Percentiles rank a stretch among this genome's conserved stretches.
phyloP scores from a whole-genome alignment of 140 eudicot genomes.

The Senecio squalidus region DNA sequence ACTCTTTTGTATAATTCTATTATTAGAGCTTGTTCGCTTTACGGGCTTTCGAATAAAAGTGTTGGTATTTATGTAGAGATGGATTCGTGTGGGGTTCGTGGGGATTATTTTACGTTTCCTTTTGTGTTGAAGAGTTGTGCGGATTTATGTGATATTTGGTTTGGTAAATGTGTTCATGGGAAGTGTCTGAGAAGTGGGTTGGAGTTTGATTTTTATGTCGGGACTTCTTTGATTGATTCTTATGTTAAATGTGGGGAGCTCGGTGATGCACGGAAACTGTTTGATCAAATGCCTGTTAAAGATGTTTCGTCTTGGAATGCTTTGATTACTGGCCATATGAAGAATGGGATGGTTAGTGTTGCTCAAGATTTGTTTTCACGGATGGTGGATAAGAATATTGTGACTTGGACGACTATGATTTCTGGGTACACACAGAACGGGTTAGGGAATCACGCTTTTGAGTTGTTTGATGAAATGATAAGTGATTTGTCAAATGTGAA shows the following conservation, averaged over 20 bases:
- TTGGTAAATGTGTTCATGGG: slow-evolving; percentile 66
- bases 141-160: slow-evolving; percentile 19
- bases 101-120: slow-evolving; percentile 71
- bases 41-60: slow-evolving; percentile 22
- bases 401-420: slow-evolving; percentile 80
- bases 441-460: slow-evolving; percentile 41
- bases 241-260: slow-evolving; percentile 62
- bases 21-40: slow-evolving; percentile 50
- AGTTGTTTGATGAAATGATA: slow-evolving; percentile 59
- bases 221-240: slow-evolving; percentile 67
- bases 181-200: slow-evolving; percentile 49
- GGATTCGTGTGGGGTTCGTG: slow-evolving; percentile 42
- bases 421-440: slow-evolving; percentile 81
- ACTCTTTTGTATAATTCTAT: slow-evolving; percentile 58
- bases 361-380: slow-evolving; percentile 50
- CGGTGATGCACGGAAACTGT: slow-evolving; percentile 44
- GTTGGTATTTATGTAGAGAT: slow-evolving; percentile 24
- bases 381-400: slow-evolving; percentile 49
- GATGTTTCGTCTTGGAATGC: slow-evolving; percentile 76
- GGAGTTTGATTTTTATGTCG: slow-evolving; percentile 63
- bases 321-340: slow-evolving; percentile 63
- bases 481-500: slow-evolving; percentile 36
- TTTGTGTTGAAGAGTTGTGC: slow-evolving; percentile 75
- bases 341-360: slow-evolving; percentile 30
- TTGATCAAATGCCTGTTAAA: slow-evolving; percentile 66